phyloP scores from a whole-genome alignment of 1,284 basidiomycete species.

The Sporisorium scitamineum region DNA sequence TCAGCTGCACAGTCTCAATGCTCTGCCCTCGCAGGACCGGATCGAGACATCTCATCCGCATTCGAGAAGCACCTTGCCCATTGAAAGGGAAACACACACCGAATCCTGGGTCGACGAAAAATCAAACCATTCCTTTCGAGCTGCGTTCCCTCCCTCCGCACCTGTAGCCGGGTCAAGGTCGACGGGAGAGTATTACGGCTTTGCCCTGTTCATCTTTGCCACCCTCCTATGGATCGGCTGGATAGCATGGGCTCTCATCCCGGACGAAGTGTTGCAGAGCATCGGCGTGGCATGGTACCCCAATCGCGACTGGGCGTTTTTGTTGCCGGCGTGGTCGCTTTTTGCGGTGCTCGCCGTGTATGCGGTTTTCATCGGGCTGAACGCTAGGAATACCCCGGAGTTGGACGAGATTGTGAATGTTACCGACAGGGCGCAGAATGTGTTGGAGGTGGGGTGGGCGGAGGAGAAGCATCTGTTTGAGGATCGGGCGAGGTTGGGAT shows the following conservation, averaged over 20 bases:
- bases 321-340: conserved; percentile 57
- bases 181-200: conserved; percentile 57
- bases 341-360: conserved; percentile 53
- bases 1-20: conserved; percentile 41
- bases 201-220: conserved; percentile 59
- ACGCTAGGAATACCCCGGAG: conserved; percentile 43
- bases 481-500: conserved; percentile 4
- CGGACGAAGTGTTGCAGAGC: conserved; percentile 38
- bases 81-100: neutral
- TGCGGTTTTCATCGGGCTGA: conserved; percentile 50
- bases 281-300: conserved; percentile 61
- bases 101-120: conserved; percentile 33
- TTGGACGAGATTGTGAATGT: conserved; percentile 42
- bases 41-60: neutral
- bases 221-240: conserved; percentile 53
- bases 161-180: conserved; percentile 13
- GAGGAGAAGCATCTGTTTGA: conserved; percentile 26
- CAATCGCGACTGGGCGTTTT: conserved; percentile 59
- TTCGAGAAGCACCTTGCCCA: neutral
- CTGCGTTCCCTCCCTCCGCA: conserved; percentile 5
- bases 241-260: conserved; percentile 52
- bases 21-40: conserved; percentile 17
- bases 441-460: conserved; percentile 13
- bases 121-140: conserved; percentile 32
- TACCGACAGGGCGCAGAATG: conserved; percentile 34